Percentiles rank a stretch among this genome's conserved stretches.
phyloP scores from a whole-genome alignment of 2,329 filamentous ascomycete genomes.

The Zymoseptoria tritici region DNA sequence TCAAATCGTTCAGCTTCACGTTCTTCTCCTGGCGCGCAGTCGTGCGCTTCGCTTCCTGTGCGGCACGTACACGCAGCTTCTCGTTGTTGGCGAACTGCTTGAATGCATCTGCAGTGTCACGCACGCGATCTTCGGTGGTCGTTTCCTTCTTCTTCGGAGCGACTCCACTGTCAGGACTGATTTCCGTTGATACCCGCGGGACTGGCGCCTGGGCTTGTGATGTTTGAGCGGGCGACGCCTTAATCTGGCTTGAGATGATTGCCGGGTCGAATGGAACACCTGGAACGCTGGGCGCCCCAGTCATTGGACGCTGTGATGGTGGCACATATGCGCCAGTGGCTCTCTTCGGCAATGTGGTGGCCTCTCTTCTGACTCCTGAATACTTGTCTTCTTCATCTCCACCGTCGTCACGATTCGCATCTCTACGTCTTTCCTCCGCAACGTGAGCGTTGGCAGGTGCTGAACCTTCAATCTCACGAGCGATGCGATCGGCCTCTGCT shows the following conservation, averaged over 20 bases:
- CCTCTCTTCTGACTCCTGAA: slow-evolving; percentile 73
- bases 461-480: slow-evolving; percentile 79
- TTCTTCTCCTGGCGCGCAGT: slow-evolving; percentile 68
- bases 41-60: slow-evolving; percentile 47
- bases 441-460: slow-evolving; percentile 70
- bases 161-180: slow-evolving; percentile 4
- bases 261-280: slow-evolving; percentile 78
- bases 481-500: slow-evolving; percentile 73
- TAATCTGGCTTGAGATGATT: slow-evolving; percentile 80
- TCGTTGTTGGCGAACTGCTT: slow-evolving; percentile 56
- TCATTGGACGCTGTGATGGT: slow-evolving; percentile 74
- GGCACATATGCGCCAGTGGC: slow-evolving; percentile 75
- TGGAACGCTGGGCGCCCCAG: slow-evolving; percentile 63
- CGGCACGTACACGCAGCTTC: slow-evolving; percentile 52
- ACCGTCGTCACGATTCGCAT: slow-evolving; percentile 58
- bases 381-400: slow-evolving; percentile 95
- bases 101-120: slow-evolving; percentile 55
- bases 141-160: slow-evolving; percentile 33
- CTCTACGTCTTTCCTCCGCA: slow-evolving; percentile 71
- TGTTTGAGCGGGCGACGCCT: slow-evolving; percentile 33
- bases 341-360: slow-evolving; percentile 54
- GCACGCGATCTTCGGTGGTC: slow-evolving; percentile 53
- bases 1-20: slow-evolving; percentile 85
- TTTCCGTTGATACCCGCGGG: slow-evolving; percentile 22
- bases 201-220: slow-evolving; percentile 7